These are phyloP conservation scores for Sporothrix inflata DNA, from an alignment of 2,329 filamentous ascomycete species.

Conservation along the genomic window DNA sequence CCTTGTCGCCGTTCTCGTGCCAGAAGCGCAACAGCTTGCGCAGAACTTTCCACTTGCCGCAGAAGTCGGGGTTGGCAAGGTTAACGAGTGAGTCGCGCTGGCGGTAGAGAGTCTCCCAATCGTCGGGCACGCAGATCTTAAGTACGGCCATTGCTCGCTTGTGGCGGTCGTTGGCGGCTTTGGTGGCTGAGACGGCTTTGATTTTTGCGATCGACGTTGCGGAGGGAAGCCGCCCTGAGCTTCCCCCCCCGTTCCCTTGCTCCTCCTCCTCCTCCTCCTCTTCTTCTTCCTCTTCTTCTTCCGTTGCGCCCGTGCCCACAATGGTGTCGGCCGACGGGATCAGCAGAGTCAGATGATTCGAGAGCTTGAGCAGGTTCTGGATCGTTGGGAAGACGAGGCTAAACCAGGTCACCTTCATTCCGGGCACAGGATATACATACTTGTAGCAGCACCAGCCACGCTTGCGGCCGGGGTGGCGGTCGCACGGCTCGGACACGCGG, in stretches of 20 bases:
- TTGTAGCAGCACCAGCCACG: slow-evolving; percentile 80
- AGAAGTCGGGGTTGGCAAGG: slow-evolving; percentile 85
- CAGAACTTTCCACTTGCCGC: slow-evolving; percentile 94
- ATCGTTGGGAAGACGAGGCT: slow-evolving; percentile 84
- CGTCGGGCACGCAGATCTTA: slow-evolving; percentile 71
- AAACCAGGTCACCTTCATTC: slow-evolving; percentile 57
- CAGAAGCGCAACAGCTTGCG: slow-evolving; percentile 86
- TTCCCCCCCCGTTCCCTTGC: background rate
- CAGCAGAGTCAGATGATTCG: slow-evolving; percentile 89
- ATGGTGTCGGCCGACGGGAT: slow-evolving; percentile 69
- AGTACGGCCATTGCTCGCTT: slow-evolving; percentile 76
- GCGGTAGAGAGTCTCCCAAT: slow-evolving; percentile 74
- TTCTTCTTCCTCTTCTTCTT: background rate
- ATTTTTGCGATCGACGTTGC: background rate
- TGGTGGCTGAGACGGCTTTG: background rate
- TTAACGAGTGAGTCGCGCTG: slow-evolving; percentile 78
- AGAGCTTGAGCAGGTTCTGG: slow-evolving; percentile 78
- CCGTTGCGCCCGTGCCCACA: slow-evolving; percentile 35
- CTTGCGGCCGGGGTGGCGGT: slow-evolving; percentile 69
- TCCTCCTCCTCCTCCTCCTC: background rate
- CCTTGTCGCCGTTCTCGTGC: slow-evolving; percentile 89
- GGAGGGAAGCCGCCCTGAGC: background rate
- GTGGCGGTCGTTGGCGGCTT: slow-evolving; percentile 62
- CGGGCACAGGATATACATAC: slow-evolving; percentile 48
- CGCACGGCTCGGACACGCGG: slow-evolving; percentile 67